Evolutionary conservation across 345 rosid species (phyloP), one percentile per base, ranked within the genome.

Genomic region (Hibiscus tridactylites): DNA sequence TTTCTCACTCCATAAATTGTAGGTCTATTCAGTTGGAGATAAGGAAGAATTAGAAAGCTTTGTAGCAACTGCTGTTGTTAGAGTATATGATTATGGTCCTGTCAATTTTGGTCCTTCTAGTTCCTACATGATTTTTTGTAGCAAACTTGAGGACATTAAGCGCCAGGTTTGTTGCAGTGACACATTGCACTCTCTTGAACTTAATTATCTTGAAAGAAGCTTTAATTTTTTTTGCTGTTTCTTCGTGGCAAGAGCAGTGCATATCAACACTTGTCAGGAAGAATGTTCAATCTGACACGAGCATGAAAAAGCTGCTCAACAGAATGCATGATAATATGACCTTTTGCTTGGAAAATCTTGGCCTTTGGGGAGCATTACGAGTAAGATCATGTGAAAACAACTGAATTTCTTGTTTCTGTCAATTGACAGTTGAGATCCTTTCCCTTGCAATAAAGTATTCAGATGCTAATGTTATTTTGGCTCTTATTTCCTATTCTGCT

Each of bases 1-100:
- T 47, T 26, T 67, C 24, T 13, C 13, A 0, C 28, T 21, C 10
- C 0, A 31, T n/a, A 46, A 70, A 73, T 73, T 72, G 72, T 73
- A 93, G 98, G 94, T 93, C 64, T 88, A 81, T 78, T 83, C 96
- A 31, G 93, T 90, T 82, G 92, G 87, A 80, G 75, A 85, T 74
- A 80, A 73, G 46, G 91, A 61, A 71, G 92, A 89, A 69, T 68
- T 93, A 76, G 90, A 90, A 76, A 56, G 74, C 59, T 88, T 81
- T 75, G 90, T 91, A 52, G 83, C 93, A 72, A 81, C 92, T 75
- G 97, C 98, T 64, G 76, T 78, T 24, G 83, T 90, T 75, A 85
- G 69, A 87, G 82, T 88, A 64, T 78, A 93, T 79, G 60, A 59
- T 49, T 93, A 90, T 77, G 88, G 77, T 68, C 79, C 96, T 76